A percentile compares a stretch with the other conserved stretches of the same genome.
Evolutionary conservation across 106 monocot species (phyloP).

Genomic region (Vanilla planifolia): DNA sequence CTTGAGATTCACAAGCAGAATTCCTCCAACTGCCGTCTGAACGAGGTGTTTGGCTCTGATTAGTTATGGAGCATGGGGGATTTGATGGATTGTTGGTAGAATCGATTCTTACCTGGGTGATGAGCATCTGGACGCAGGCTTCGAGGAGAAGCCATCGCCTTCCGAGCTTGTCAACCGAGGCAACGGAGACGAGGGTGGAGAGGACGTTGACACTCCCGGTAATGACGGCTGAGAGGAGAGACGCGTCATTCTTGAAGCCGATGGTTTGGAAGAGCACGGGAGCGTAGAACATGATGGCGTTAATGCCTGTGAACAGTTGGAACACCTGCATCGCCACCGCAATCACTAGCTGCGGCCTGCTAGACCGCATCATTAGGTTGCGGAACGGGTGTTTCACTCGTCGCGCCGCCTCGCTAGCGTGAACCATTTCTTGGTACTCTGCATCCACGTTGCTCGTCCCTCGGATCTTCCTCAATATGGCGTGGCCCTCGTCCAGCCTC

Average conservation of each 20-base stretch:
- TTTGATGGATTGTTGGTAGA: background rate
- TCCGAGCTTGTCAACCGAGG: conserved; percentile 15
- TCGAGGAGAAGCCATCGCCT: conserved; percentile 18
- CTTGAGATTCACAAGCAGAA: background rate
- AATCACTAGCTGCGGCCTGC: conserved; percentile 21
- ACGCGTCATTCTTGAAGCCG: conserved; percentile 23
- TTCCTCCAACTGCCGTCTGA: conserved; percentile 7
- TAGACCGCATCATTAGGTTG: conserved; percentile 1
- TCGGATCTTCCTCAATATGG: conserved; percentile 13
- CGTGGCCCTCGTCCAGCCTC: background rate
- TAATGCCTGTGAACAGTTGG: conserved; percentile 25
- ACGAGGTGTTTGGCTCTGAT: background rate
- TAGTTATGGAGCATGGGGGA: background rate
- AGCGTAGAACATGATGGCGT: conserved; percentile 25
- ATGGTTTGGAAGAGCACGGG: conserved; percentile 22
- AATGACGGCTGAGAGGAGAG: conserved; percentile 16
- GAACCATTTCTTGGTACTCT: conserved; percentile 14
- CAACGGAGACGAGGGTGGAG: conserved; percentile 11
- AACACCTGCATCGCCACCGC: conserved; percentile 13
- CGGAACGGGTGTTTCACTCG: conserved; percentile 11
- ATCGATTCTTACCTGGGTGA: conserved; percentile 9
- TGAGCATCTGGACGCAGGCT: conserved; percentile 21
- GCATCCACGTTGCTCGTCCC: conserved; percentile 8
- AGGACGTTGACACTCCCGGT: conserved; percentile 11
- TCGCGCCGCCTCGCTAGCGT: conserved; percentile 4